These are phyloP conservation scores for Penicillium frequentans DNA, from an alignment of 2,329 filamentous ascomycete genomes.

Conservation along the genomic window DNA sequence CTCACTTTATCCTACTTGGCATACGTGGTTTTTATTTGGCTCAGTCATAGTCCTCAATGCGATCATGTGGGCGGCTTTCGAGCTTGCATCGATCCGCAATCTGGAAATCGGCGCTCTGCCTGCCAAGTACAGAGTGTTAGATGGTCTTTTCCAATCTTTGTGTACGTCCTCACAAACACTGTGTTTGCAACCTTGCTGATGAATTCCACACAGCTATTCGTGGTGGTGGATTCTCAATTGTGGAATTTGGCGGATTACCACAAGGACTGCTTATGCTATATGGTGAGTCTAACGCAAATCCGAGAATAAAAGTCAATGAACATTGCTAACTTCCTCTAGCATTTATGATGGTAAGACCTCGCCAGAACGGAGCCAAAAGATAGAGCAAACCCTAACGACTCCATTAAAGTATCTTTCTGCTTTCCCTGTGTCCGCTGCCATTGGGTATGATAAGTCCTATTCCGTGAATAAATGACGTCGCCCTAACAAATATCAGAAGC, in stretches of 20 bases:
- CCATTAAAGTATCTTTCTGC: constrained; percentile 14
- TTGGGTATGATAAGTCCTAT: constrained; percentile 3
- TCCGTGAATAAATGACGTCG: neutral
- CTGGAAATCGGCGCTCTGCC: constrained; percentile 54
- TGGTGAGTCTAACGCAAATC: constrained; percentile 14
- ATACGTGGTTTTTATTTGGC: constrained; percentile 66
- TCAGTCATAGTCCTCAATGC: constrained; percentile 62
- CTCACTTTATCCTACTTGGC: constrained; percentile 59
- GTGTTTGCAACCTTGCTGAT: neutral
- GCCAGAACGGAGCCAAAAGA: neutral
- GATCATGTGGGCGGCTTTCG: constrained; percentile 67
- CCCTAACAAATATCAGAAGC: neutral
- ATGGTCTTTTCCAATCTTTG: constrained; percentile 64
- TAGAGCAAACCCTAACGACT: constrained; percentile 5
- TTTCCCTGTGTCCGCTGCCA: constrained; percentile 9
- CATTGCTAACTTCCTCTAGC: constrained; percentile 23
- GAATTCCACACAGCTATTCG: constrained; percentile 49
- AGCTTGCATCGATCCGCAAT: constrained; percentile 65
- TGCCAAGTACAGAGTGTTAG: constrained; percentile 56
- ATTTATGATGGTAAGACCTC: constrained; percentile 35
- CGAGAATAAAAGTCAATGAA: neutral
- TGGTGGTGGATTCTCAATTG: constrained; percentile 65
- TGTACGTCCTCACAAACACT: constrained; percentile 32
- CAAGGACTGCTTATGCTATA: constrained; percentile 34
- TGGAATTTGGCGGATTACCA: constrained; percentile 58